A percentile compares a stretch with the other conserved stretches of the same genome.
phyloP scores from a whole-genome alignment of 345 rosid genomes.

The Cardiospermum halicacabum region DNA sequence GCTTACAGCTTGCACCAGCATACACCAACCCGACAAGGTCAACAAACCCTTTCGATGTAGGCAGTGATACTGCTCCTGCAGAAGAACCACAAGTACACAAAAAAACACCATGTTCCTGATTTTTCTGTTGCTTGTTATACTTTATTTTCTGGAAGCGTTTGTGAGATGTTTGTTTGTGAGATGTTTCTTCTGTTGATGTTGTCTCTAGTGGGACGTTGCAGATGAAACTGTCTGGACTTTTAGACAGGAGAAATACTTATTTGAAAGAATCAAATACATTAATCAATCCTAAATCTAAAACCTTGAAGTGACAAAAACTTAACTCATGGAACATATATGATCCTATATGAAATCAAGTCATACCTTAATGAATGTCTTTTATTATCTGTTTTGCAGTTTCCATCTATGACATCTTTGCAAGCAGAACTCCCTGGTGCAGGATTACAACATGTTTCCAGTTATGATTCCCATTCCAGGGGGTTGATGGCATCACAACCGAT shows the following conservation, averaged over 20 bases:
- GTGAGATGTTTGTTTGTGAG: neutral
- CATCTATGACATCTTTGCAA: slow-evolving; percentile 36
- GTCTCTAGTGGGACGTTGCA: neutral
- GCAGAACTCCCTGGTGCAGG: slow-evolving; percentile 31
- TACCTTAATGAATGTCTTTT: neutral
- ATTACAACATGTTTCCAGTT: slow-evolving; percentile 21
- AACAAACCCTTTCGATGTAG: slow-evolving; percentile 64
- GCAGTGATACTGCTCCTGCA: slow-evolving; percentile 27
- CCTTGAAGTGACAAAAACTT: neutral
- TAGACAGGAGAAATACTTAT: neutral
- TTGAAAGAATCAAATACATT: neutral
- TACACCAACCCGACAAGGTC: slow-evolving; percentile 34
- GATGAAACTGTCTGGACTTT: neutral
- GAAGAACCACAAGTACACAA: slow-evolving; percentile 38
- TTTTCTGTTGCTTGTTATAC: neutral
- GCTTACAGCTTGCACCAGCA: slow-evolving; percentile 39
- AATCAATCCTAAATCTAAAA: slow-evolving; percentile 1
- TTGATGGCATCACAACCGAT: slow-evolving; percentile 36
- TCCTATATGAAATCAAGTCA: neutral
- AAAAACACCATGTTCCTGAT: neutral
- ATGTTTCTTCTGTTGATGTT: neutral
- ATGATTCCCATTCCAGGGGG: slow-evolving; percentile 26
- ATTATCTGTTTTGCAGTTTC: slow-evolving; percentile 32
- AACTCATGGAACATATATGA: too few relatives aligned
- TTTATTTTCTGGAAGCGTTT: neutral